phyloP scores from a whole-genome alignment of 495 filamentous ascomycete species.

The Penicillium paradoxum region DNA sequence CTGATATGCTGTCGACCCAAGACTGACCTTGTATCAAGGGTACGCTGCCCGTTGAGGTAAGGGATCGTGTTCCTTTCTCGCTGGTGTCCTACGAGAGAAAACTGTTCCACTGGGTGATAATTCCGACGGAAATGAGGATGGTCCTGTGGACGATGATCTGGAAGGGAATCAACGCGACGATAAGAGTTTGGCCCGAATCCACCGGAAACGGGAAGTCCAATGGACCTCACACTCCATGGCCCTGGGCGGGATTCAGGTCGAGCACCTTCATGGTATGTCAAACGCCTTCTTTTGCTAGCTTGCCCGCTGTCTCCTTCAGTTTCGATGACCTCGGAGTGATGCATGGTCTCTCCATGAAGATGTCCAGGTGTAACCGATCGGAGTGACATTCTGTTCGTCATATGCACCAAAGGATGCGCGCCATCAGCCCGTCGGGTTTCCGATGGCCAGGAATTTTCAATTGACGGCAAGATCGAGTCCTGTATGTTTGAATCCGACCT shows the following conservation, averaged over 20 bases:
- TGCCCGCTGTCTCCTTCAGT: slow-evolving; percentile 19
- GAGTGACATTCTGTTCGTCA: slow-evolving; percentile 35
- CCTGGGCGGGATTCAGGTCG: slow-evolving; percentile 6
- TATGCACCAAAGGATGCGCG: slow-evolving; percentile 22
- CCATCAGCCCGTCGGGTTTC: slow-evolving; percentile 26
- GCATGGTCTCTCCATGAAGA: slow-evolving; percentile 12
- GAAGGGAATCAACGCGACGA: slow-evolving; percentile 16
- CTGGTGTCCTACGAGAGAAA: slow-evolving; percentile 12
- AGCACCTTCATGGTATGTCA: slow-evolving; percentile 21
- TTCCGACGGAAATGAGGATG: slow-evolving; percentile 22
- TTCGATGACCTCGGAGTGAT: slow-evolving; percentile 5
- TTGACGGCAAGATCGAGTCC: slow-evolving; percentile 37
- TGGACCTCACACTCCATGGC: slow-evolving; percentile 14
- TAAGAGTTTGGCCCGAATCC: slow-evolving; percentile 14
- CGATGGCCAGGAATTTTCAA: slow-evolving; percentile 29
- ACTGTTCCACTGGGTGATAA: slow-evolving; percentile 16
- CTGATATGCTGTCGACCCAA: slow-evolving; percentile 15
- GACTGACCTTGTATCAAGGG: slow-evolving; percentile 12
- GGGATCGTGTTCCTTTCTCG: slow-evolving; percentile 12
- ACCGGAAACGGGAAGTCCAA: slow-evolving; percentile 12
- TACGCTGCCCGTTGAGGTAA: slow-evolving; percentile 6
- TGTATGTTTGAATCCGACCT: slow-evolving; percentile 21
- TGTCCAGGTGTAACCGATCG: slow-evolving; percentile 34
- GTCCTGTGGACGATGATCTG: slow-evolving; percentile 18
- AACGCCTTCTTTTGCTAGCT: slow-evolving; percentile 30